These are phyloP conservation scores for Persicaria tinctoria DNA, from an alignment of 148 eudicot species.

Conservation along the genomic window DNA sequence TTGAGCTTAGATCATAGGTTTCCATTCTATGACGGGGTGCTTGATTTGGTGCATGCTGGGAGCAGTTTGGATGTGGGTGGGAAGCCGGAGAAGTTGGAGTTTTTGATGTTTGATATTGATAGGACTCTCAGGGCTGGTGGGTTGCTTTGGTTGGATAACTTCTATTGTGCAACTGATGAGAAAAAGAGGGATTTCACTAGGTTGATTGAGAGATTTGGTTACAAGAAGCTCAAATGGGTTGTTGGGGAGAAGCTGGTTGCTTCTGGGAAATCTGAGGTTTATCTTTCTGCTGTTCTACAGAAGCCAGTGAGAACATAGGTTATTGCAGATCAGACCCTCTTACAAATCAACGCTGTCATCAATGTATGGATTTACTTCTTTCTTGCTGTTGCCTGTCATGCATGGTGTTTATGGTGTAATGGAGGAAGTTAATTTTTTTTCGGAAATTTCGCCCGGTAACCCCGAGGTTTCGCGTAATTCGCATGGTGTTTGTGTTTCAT, in stretches of 20 bases:
- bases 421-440: not conserved
- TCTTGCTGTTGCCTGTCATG: not conserved
- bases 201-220: slow-evolving; percentile 83
- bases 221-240: slow-evolving; percentile 94
- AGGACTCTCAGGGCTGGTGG: slow-evolving; percentile 78
- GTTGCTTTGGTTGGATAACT: slow-evolving; percentile 87
- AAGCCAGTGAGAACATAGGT: slow-evolving; percentile 70
- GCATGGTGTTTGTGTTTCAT: no score
- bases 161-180: slow-evolving; percentile 61
- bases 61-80: slow-evolving; percentile 80
- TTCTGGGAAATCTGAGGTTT: slow-evolving; percentile 58
- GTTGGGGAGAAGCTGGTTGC: slow-evolving; percentile 67
- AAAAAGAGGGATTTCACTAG: slow-evolving; percentile 58
- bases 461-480: no score
- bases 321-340: not conserved
- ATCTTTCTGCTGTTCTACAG: slow-evolving; percentile 88
- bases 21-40: slow-evolving; percentile 69
- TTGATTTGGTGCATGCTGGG: slow-evolving; percentile 72
- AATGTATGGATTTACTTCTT: not conserved
- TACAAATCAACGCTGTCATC: not conserved
- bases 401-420: not conserved
- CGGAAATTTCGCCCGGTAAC: no score
- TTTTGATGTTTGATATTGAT: slow-evolving; percentile 87
- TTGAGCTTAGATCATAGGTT: slow-evolving; percentile 81
- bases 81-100: slow-evolving; percentile 75